These are phyloP conservation scores for Ustilago xerochloae DNA, from an alignment of 1,284 basidiomycete genomes.

Conservation along the genomic window DNA sequence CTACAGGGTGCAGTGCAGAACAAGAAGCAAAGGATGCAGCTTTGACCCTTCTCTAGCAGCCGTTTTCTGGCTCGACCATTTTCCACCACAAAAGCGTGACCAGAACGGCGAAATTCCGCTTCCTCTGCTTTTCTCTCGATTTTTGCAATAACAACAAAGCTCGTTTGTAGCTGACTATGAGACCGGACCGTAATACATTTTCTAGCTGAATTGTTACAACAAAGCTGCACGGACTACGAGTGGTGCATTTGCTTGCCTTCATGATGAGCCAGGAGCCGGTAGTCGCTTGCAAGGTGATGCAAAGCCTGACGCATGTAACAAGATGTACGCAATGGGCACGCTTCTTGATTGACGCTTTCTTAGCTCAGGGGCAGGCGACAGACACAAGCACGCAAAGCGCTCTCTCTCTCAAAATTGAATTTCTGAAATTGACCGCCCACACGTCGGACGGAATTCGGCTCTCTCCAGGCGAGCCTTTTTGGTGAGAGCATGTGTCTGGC, in stretches of 20 bases:
- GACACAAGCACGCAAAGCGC: neutral
- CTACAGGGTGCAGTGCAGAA: neutral
- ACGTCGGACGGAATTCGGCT: neutral
- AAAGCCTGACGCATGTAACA: neutral
- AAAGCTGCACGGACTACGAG: neutral
- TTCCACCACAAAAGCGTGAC: conserved; percentile 15
- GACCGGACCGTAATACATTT: neutral
- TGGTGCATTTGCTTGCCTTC: neutral
- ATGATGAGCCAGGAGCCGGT: neutral
- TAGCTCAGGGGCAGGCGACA: conserved; percentile 15
- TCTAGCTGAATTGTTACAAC: neutral
- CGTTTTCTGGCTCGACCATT: conserved; percentile 12
- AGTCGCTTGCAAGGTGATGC: too few relatives aligned
- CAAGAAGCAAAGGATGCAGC: conserved; percentile 19
- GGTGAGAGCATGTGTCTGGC: neutral
- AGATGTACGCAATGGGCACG: conserved; percentile 3
- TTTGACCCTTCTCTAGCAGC: conserved; percentile 33
- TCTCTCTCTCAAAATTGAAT: neutral
- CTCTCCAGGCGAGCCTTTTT: neutral
- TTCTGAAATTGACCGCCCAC: neutral
- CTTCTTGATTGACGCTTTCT: neutral
- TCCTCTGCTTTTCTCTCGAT: neutral
- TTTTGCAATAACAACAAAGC: neutral
- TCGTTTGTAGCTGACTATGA: neutral
- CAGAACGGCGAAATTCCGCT: too few relatives aligned